phyloP scores from a whole-genome alignment of 805 yeast species.

The Starmerella tilneyi region DNA sequence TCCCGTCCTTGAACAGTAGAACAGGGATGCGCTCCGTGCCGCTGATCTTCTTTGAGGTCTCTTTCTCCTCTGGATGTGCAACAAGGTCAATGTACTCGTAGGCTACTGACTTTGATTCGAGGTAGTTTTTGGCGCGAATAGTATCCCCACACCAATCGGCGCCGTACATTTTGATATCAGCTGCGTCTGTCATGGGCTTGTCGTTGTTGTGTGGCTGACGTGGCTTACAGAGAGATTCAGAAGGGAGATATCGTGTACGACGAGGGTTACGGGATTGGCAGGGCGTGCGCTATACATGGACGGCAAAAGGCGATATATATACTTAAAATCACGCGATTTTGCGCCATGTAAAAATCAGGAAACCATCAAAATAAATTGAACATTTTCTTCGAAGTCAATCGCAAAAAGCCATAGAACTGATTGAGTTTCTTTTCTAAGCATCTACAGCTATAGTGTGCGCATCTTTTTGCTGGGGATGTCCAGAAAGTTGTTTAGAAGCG shows the following conservation, averaged over 20 bases:
- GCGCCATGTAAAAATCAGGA: too few relatives aligned
- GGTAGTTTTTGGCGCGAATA: constrained; percentile 21
- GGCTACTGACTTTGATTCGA: constrained; percentile 13
- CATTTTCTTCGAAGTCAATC: too few relatives aligned
- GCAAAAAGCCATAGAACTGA: too few relatives aligned
- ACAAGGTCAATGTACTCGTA: constrained; percentile 24
- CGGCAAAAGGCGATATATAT: neutral
- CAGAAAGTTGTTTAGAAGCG: too few relatives aligned
- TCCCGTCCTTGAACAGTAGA: constrained; percentile 22
- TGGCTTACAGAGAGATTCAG: neutral
- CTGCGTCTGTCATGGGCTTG: neutral
- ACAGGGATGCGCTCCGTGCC: constrained; percentile 24
- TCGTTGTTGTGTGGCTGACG: neutral
- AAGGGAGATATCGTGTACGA: too few relatives aligned
- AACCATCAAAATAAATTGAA: too few relatives aligned
- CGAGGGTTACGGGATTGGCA: too few relatives aligned
- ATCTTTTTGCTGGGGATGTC: too few relatives aligned
- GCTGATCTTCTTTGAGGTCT: constrained; percentile 17
- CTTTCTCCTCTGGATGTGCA: constrained; percentile 22
- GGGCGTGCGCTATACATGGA: constrained; percentile 1
- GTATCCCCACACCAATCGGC: constrained; percentile 28
- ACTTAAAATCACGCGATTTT: neutral
- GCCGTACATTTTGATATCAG: constrained; percentile 22
- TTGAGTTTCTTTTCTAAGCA: too few relatives aligned
- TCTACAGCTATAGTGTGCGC: too few relatives aligned